Evolutionary conservation across 2,329 filamentous ascomycete genomes (phyloP).

Genomic region (Aspergillus hiratsukae): DNA sequence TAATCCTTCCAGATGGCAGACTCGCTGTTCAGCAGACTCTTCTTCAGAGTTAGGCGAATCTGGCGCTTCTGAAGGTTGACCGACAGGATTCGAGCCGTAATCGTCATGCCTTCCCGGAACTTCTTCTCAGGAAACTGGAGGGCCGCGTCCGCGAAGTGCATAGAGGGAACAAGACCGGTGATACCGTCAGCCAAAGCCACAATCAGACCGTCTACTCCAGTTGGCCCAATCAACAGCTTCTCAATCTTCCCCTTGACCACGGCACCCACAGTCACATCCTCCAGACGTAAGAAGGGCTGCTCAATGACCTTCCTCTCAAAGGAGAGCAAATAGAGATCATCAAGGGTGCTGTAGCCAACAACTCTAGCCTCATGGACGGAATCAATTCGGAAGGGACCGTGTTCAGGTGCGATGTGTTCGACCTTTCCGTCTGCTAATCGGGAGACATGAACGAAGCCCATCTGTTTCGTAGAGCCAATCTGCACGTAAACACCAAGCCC

Average conservation of each 20-base stretch:
- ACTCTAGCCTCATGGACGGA: slow-evolving; percentile 77
- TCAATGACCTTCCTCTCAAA: slow-evolving; percentile 77
- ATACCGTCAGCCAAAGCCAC: slow-evolving; percentile 83
- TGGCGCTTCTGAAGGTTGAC: slow-evolving; percentile 70
- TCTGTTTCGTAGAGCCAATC: slow-evolving; percentile 57
- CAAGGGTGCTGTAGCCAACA: slow-evolving; percentile 79
- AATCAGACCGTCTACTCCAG: slow-evolving; percentile 76
- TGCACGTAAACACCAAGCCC: slow-evolving; percentile 78
- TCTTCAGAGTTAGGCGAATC: slow-evolving; percentile 87
- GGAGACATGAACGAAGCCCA: slow-evolving; percentile 96
- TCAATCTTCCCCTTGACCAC: slow-evolving; percentile 79
- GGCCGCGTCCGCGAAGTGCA: slow-evolving; percentile 81
- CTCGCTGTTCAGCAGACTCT: slow-evolving; percentile 87
- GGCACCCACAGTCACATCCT: slow-evolving; percentile 79
- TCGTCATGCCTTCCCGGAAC: slow-evolving; percentile 77
- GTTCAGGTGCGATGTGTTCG: slow-evolving; percentile 71
- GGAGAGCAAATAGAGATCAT: slow-evolving; percentile 80
- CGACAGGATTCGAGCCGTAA: slow-evolving; percentile 82
- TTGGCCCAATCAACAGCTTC: slow-evolving; percentile 72
- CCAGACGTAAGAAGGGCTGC: slow-evolving; percentile 83
- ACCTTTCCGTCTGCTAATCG: slow-evolving; percentile 85
- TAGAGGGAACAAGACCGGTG: slow-evolving; percentile 79
- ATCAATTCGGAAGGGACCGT: slow-evolving; percentile 72
- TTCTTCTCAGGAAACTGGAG: slow-evolving; percentile 94
- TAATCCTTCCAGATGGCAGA: slow-evolving; percentile 73